Base-by-base conservation (phyloP, 2,329 filamentous ascomycete species). In the Fusarium sublunatum region DNA sequence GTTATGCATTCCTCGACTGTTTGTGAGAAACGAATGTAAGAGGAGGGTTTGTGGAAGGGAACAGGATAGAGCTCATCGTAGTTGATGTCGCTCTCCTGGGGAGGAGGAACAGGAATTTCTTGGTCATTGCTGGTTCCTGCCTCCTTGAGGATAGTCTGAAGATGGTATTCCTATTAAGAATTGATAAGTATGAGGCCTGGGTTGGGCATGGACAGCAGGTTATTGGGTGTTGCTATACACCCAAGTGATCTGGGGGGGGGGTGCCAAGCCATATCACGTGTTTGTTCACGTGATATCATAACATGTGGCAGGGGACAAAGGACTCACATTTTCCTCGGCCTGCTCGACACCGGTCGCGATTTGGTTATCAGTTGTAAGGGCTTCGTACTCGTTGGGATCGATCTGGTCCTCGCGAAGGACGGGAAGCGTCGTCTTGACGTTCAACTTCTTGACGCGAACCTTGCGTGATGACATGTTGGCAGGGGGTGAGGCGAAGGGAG, bases 271-370 rank as follows among this genome's bases (percentile, higher is more conserved):
- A 70, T 69, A 63, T 82, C 82, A 85, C 78, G 77, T 82, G 82
- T n/a, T n/a, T n/a, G n/a, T n/a, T n/a, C 82, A 85, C 82, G 82
- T 85, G 82, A 83, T 77, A 76, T 77, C 72, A 71, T 67, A 67
- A 70, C 65, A 65, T 52, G 64, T 68, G 59, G 51, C 61, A 69
- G 52, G 60, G 58, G 67, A 70, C 71, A 68, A 65, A 67, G 66
- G 64, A 91, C 93, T 88, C 80, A 97, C 95, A 82, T 94, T 94
- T 87, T 98, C 93, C 81, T 99, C 95, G 67, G 89, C 91, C 76
- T 96, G 93, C 79, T 99, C 95, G 72, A 99, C 95, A 79, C 95
- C 95, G 68, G 93, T 97, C 75, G 95, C 93, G 75, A 97, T 92
- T 89, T 92, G 80, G 84, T 88, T 82, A 86, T 91, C 85, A 76